phyloP scores from a whole-genome alignment of 192 early-diverging fungal genomes.

The Coemansia sp. region DNA sequence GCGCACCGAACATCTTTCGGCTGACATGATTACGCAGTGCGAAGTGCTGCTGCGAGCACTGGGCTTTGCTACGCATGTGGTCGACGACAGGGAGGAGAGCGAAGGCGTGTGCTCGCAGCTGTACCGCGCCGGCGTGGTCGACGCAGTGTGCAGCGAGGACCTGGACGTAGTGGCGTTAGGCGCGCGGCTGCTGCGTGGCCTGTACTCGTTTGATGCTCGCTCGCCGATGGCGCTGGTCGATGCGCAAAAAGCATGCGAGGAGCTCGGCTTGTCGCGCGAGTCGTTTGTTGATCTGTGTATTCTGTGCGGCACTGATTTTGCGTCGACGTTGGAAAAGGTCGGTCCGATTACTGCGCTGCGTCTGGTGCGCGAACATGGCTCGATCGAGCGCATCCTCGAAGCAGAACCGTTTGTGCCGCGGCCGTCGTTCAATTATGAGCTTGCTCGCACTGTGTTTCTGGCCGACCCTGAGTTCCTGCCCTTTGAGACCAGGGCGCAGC shows the following conservation, averaged over 20 bases:
- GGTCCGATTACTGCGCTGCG: slow-evolving; percentile 64
- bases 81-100: slow-evolving; percentile 54
- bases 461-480: slow-evolving; percentile 5
- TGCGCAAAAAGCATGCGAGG: slow-evolving; percentile 41
- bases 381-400: slow-evolving; percentile 62
- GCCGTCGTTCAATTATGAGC: slow-evolving; percentile 37
- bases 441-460: slow-evolving; percentile 48
- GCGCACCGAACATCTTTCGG: slow-evolving; percentile 57
- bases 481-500: slow-evolving; percentile 18
- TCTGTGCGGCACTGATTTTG: slow-evolving; percentile 76
- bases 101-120: slow-evolving; percentile 69
- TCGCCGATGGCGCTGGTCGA: slow-evolving; percentile 55
- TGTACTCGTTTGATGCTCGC: slow-evolving; percentile 10
- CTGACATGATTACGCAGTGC: slow-evolving; percentile 51
- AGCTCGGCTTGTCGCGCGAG: slow-evolving; percentile 55
- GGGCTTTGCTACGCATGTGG: slow-evolving; percentile 57
- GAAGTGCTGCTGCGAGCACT: slow-evolving; percentile 49
- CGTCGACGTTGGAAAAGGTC: slow-evolving; percentile 62
- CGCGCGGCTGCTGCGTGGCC: slow-evolving; percentile 34
- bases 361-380: slow-evolving; percentile 59
- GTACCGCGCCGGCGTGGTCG: slow-evolving; percentile 45
- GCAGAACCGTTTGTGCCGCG: slow-evolving; percentile 34
- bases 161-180: slow-evolving; percentile 39
- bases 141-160: slow-evolving; percentile 65
- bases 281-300: slow-evolving; percentile 73